Evolutionary conservation across 2,329 filamentous ascomycete species (phyloP).

Genomic region (Ascochyta clinopodiicola): DNA sequence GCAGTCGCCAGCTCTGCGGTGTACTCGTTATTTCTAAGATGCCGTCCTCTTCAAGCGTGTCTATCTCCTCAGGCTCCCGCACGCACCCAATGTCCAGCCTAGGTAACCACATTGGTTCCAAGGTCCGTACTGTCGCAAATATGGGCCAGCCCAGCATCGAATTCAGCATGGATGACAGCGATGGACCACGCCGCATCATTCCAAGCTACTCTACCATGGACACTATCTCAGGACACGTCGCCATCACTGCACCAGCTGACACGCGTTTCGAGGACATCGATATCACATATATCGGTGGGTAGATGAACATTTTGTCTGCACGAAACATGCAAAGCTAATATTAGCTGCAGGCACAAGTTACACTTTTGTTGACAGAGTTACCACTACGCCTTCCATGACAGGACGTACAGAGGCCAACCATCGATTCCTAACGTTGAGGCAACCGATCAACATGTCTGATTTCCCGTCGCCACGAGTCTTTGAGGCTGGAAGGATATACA

Average conservation of each 20-base stretch:
- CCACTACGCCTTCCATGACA: slow-evolving; percentile 58
- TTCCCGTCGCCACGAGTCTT: slow-evolving; percentile 64
- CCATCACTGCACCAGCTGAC: slow-evolving; percentile 58
- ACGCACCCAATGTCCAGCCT: slow-evolving; percentile 40
- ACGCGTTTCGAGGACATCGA: slow-evolving; percentile 64
- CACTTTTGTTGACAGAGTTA: slow-evolving; percentile 63
- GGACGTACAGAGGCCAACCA: slow-evolving; percentile 64
- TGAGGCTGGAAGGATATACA: slow-evolving; percentile 62
- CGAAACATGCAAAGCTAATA: slow-evolving; percentile 20
- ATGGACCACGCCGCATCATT: slow-evolving; percentile 40
- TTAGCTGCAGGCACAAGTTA: slow-evolving; percentile 54
- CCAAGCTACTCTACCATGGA: slow-evolving; percentile 64
- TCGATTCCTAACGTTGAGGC: slow-evolving; percentile 66
- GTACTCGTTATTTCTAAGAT: slow-evolving; percentile 25
- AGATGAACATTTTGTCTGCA: slow-evolving; percentile 1
- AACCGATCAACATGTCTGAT: slow-evolving; percentile 61
- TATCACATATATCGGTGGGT: slow-evolving; percentile 64
- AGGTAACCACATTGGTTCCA: slow-evolving; percentile 43
- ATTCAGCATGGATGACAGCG: slow-evolving; percentile 49
- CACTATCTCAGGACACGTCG: slow-evolving; percentile 61
- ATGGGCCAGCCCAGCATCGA: slow-evolving; percentile 51
- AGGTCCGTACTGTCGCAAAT: slow-evolving; percentile 42
- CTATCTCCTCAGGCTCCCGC: slow-evolving; percentile 22
- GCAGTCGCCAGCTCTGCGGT: slow-evolving; percentile 17
- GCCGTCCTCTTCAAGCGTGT: slow-evolving; percentile 28